Evolutionary conservation across 306 rosid genomes (phyloP).

Genomic region (Prunus mume): DNA sequence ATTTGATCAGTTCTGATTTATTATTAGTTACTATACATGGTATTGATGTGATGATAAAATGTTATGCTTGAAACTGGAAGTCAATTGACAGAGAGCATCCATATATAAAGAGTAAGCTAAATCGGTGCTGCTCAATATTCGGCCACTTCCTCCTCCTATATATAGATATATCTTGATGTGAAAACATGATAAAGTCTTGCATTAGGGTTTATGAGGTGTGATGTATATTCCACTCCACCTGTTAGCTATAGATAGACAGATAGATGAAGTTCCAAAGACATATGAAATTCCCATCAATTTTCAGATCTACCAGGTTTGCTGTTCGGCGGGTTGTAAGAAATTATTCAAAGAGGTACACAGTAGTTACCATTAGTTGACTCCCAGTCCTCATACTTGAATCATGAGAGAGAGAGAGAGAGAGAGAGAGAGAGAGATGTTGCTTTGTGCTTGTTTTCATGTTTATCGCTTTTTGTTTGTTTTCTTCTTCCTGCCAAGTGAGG

Average conservation of each 20-base stretch:
- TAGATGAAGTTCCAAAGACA: neutral
- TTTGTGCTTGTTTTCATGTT: neutral
- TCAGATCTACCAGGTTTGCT: neutral
- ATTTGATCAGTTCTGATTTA: neutral
- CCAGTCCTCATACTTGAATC: conserved; percentile 30
- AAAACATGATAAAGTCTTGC: neutral
- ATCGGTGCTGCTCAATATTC: neutral
- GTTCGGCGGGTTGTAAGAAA: neutral
- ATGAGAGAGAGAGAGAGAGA: neutral
- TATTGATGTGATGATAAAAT: neutral
- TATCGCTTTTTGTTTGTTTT: neutral
- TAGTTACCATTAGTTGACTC: conserved; percentile 40
- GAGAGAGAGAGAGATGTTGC: neutral
- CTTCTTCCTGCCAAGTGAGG: neutral
- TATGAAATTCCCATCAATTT: neutral
- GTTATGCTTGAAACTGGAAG: neutral
- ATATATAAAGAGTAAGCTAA: no score
- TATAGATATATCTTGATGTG: neutral
- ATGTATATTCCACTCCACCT: neutral
- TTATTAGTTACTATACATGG: neutral
- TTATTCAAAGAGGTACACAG: neutral
- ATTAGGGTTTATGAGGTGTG: conserved; percentile 7
- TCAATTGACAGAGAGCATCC: neutral
- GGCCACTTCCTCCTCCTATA: no score
- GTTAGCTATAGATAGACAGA: neutral